Percentiles rank a stretch among this genome's conserved stretches.
Evolutionary conservation across 2,329 filamentous ascomycete genomes (phyloP).

Genomic region (Emmonsia crescens): DNA sequence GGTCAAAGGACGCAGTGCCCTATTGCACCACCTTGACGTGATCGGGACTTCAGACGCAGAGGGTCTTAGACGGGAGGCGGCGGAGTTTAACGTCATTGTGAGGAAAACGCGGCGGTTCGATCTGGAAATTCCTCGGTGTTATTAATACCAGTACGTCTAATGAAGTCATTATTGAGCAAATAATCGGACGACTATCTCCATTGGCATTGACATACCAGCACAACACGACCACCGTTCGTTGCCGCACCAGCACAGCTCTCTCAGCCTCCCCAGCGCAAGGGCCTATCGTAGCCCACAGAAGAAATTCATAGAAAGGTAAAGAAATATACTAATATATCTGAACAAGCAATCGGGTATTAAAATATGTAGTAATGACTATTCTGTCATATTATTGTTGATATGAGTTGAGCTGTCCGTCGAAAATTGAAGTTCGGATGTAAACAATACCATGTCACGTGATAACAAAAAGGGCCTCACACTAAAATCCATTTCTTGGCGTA

Average conservation of each 20-base stretch:
- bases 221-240: not conserved
- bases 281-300: not conserved
- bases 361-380: not conserved
- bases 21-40: conserved; percentile 35
- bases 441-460: not conserved
- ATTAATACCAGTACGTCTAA: not conserved
- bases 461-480: not conserved
- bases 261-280: not conserved
- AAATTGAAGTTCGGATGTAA: not conserved
- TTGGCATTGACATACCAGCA: not conserved
- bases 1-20: conserved; percentile 33
- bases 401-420: not conserved
- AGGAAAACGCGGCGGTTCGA: not conserved
- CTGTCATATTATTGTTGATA: not conserved
- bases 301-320: not conserved
- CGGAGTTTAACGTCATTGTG: not conserved
- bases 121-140: not conserved
- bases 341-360: not conserved
- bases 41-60: conserved; percentile 22
- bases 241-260: not conserved
- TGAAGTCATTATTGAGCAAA: not conserved
- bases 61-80: conserved; percentile 9
- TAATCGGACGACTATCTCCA: not conserved
- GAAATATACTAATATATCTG: not conserved
- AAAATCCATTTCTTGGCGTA: not conserved